A percentile compares a stretch with the other conserved stretches of the same genome.
Conservation (phyloP, 2,329 filamentous ascomycete species). For the Ilyonectria destructans region DNA sequence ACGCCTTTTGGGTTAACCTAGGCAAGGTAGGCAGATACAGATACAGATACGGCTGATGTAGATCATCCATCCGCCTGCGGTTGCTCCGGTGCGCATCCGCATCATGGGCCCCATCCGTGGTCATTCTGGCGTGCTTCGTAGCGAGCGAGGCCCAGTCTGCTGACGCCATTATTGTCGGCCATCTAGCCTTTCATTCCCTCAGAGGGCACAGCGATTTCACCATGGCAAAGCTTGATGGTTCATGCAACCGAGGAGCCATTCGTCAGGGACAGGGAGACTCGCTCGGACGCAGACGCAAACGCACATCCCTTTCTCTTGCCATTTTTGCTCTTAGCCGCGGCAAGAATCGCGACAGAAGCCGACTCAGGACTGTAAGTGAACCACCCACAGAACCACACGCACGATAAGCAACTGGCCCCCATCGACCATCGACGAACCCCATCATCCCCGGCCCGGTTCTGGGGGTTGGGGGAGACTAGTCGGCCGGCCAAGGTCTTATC, state of each 20-base stretch:
- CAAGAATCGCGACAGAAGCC: neutral
- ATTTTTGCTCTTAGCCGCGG: slow-evolving; percentile 6
- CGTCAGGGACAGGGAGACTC: neutral
- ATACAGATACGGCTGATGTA: neutral
- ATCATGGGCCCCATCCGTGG: neutral
- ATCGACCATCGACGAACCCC: neutral
- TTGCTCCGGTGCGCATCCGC: slow-evolving; percentile 6
- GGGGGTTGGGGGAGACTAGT: neutral
- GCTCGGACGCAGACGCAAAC: neutral
- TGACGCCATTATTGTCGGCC: slow-evolving; percentile 42
- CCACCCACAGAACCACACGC: neutral
- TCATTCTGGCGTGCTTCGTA: slow-evolving; percentile 33
- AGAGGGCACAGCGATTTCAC: slow-evolving; percentile 38
- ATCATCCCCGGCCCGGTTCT: slow-evolving; percentile 1
- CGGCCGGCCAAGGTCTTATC: slow-evolving; percentile 5
- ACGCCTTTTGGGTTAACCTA: neutral
- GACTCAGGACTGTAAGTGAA: neutral
- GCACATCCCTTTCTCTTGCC: neutral
- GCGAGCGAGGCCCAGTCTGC: slow-evolving; percentile 38
- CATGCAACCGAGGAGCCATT: neutral
- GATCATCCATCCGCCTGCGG: slow-evolving; percentile 10
- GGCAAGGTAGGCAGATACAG: neutral
- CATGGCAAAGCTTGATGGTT: slow-evolving; percentile 31
- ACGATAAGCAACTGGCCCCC: slow-evolving; percentile 9
- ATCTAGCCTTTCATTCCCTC: slow-evolving; percentile 16